Conservation (phyloP, 1,139 yeast species). For the Protomyces inundatus region DNA sequence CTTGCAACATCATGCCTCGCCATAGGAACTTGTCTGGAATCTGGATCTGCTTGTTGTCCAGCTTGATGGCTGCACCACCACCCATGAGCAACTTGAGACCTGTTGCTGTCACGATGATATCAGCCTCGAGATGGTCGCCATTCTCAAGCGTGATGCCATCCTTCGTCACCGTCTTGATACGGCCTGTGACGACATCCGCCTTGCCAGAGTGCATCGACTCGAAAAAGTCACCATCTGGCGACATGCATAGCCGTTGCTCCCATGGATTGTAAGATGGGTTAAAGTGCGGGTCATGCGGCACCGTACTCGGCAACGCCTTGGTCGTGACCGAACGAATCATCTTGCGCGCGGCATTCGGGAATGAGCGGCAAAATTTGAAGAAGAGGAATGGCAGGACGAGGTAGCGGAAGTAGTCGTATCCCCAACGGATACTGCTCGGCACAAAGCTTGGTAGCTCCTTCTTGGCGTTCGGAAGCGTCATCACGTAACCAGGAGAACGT, state of each 20-base stretch:
- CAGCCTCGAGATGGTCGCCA: conserved; percentile 41
- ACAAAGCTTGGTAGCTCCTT: conserved; percentile 36
- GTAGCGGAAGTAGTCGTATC: conserved; percentile 3
- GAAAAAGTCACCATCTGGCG: conserved; percentile 46
- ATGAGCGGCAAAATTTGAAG: conserved; percentile 35
- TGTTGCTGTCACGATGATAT: conserved; percentile 46
- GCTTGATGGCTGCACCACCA: conserved; percentile 10
- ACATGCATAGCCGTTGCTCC: conserved; percentile 34
- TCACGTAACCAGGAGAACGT: conserved; percentile 46
- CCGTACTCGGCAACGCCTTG: conserved; percentile 1
- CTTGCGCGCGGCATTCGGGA: conserved; percentile 43
- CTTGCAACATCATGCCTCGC: conserved; percentile 20
- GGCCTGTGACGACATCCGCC: conserved; percentile 42
- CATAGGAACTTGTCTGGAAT: conserved; percentile 13
- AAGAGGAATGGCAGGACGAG: conserved; percentile 43
- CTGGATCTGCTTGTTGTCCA: conserved; percentile 6
- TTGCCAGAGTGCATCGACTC: conserved; percentile 42
- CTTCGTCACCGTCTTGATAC: conserved; percentile 40
- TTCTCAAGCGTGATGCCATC: conserved; percentile 43
- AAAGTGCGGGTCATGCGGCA: conserved; percentile 19
- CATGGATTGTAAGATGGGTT: conserved; percentile 18
- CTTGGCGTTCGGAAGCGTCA: conserved; percentile 41
- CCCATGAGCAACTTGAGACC: conserved; percentile 36
- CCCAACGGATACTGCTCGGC: not conserved
- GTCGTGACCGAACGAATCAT: conserved; percentile 34